These are phyloP conservation scores for Sordariomycetes sp. DNA, from an alignment of 2,329 filamentous ascomycete species.

Conservation along the genomic window DNA sequence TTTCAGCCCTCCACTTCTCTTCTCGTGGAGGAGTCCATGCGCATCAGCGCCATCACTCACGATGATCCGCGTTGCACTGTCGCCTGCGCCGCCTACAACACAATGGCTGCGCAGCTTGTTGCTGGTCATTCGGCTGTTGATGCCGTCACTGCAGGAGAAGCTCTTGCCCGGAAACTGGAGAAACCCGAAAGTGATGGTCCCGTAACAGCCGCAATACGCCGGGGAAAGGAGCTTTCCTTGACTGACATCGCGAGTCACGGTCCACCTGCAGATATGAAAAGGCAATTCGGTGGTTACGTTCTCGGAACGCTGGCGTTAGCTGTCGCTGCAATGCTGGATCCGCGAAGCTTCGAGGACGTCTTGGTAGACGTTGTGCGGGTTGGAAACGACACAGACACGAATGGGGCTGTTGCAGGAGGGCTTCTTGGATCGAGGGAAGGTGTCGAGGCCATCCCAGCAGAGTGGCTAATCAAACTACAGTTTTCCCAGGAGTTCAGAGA, in stretches of 20 bases:
- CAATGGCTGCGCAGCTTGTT: conserved; percentile 18
- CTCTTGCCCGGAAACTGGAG: conserved; percentile 12
- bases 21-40: conserved; percentile 19
- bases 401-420: too few relatives aligned
- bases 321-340: conserved; percentile 30
- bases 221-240: conserved; percentile 16
- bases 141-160: conserved; percentile 19
- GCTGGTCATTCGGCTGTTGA: conserved; percentile 10
- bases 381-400: too few relatives aligned
- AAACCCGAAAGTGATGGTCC: conserved; percentile 8
- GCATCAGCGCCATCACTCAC: conserved; percentile 29
- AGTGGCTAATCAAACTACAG: too few relatives aligned
- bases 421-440: too few relatives aligned
- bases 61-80: conserved; percentile 23
- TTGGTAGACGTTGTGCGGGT: too few relatives aligned
- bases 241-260: conserved; percentile 19
- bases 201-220: conserved; percentile 16
- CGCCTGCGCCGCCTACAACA: conserved; percentile 30
- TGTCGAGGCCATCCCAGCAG: too few relatives aligned
- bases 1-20: conserved; percentile 19
- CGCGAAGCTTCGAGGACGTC: too few relatives aligned
- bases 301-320: conserved; percentile 30
- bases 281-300: conserved; percentile 27
- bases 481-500: too few relatives aligned
- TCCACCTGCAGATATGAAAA: conserved; percentile 16